Base-by-base conservation (phyloP, 768 basidiomycete genomes). In the Leccinum arenicola region DNA sequence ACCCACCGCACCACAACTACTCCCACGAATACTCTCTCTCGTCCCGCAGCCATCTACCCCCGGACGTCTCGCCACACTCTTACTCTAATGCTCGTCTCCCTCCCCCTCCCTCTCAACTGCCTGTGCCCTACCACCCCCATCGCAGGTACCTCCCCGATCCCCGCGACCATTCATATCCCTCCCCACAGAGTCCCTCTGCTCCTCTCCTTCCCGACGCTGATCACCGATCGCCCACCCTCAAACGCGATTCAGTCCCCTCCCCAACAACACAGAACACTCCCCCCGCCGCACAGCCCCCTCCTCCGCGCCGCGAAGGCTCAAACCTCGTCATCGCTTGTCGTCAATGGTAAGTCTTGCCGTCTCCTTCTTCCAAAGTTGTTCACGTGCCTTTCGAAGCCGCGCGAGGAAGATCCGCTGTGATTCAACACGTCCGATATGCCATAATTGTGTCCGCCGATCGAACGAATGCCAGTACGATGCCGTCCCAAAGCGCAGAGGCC, bases 321-420 rank as follows among this genome's bases (percentile, higher is more conserved):
- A 82, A 77, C 65, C 82, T 84, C 68, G 89, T 92, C 74, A 89
- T 92, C 76, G 89, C 90, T 63, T 92, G 90, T 79, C 85, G 85
- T 61, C 88, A 90, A 72, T 92, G 89, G 89, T 91, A 71, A 69
- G 87, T 63, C 61, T 59, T 62, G 52, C 72, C 76, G 72, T 58
- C 52, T 38, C 49, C 69, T 64, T 65, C 63, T 66, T 65, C 64
- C 67, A 61, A 7, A 31, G 55, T 64, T 54, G 51, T 63, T 73
- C 67, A 74, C 71, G 68, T 75, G 62, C 51, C 51, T n/a, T 69
- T 63, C 67, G 70, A 77, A 92, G 91, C 74, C 91, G 90, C 65
- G 82, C 84, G 62, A 83, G 91, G 72, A 93, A 93, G 80, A 91
- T 92, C 67, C 85, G 87, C 60, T 93, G 91, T 78, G 91, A 92